phyloP scores from a whole-genome alignment of 257 asterid genomes.

The Plantago major region DNA sequence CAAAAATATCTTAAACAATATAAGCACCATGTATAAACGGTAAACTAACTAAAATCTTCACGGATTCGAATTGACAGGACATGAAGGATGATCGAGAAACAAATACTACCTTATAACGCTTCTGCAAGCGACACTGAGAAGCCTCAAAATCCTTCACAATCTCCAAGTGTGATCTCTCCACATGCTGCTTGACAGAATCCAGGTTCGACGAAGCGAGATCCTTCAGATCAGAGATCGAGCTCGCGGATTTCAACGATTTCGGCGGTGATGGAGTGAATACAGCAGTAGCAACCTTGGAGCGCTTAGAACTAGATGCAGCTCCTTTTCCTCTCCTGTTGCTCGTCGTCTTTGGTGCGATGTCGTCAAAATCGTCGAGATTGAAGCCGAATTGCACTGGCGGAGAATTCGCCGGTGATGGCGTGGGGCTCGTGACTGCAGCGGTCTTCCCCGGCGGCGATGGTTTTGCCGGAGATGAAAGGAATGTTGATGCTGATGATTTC shows the following conservation, averaged over 20 bases:
- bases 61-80: background rate
- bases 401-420: slow-evolving; percentile 41
- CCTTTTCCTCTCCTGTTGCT: slow-evolving; percentile 25
- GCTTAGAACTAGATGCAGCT: slow-evolving; percentile 20
- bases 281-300: slow-evolving; percentile 39
- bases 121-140: slow-evolving; percentile 66
- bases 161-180: slow-evolving; percentile 66
- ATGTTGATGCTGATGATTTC: slow-evolving; percentile 38
- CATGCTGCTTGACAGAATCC: slow-evolving; percentile 51
- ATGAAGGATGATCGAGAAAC: background rate
- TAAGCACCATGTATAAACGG: slow-evolving; percentile 9
- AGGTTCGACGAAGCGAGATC: slow-evolving; percentile 44
- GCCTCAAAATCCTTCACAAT: slow-evolving; percentile 73
- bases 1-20: background rate
- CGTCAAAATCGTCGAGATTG: slow-evolving; percentile 36
- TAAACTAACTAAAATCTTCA: slow-evolving; percentile 6
- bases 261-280: slow-evolving; percentile 29
- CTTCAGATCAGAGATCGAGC: slow-evolving; percentile 66
- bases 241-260: slow-evolving; percentile 35
- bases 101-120: slow-evolving; percentile 62
- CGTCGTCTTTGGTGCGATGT: slow-evolving; percentile 40
- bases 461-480: slow-evolving; percentile 31
- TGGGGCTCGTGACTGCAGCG: slow-evolving; percentile 27
- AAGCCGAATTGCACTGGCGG: slow-evolving; percentile 45
- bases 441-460: slow-evolving; percentile 26